Base-by-base conservation (phyloP, 257 asterid genomes). In the Fraxinus cuspidata region DNA sequence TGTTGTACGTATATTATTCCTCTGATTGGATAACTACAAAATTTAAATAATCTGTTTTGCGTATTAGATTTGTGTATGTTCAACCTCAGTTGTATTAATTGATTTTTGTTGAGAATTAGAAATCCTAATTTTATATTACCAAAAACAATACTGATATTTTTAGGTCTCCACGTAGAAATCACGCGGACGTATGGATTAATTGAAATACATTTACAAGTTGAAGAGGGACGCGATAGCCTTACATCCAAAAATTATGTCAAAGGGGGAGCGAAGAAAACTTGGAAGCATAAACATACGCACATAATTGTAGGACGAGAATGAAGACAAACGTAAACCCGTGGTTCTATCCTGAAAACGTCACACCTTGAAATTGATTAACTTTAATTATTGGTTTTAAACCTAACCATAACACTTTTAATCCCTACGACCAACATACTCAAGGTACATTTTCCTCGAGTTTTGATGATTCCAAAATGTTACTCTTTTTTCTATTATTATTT, bases 251-350 rank as follows among this genome's bases (percentile, higher is more conserved):
- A 29, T 29, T 29, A 29, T 29, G 32, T 29, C 32, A 29, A 29
- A 29, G 32, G 32, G 3, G 32, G 32, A 29, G 32, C 2, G 32
- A 29, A 29, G 32, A 29, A 29, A 29, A 29, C 32, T 29, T 29
- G 32, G 32, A 29, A 29, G 32, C 32, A 29, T 29, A 29, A 29
- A 29, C 34, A 31, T 31, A 3, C 34, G 34, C 4, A 31, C 34
- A 31, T 31, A 31, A 31, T 31, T 31, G 34, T 31, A 1, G 34
- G 40, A 35, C 40, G 2, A 7, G 40, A 7, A 25, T 63, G 47
- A 79, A 23, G 92, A 87, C 96, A 92, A 90, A 92, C 89, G 86
- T 90, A 77, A 89, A 87, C 25, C 90, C 92, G 91, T 68, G 96
- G 88, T 92, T 90, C 90, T 87, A 91, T 90, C 90, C 83, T 72